phyloP scores from a whole-genome alignment of 148 eudicot species.

The Agrostemma githago region DNA sequence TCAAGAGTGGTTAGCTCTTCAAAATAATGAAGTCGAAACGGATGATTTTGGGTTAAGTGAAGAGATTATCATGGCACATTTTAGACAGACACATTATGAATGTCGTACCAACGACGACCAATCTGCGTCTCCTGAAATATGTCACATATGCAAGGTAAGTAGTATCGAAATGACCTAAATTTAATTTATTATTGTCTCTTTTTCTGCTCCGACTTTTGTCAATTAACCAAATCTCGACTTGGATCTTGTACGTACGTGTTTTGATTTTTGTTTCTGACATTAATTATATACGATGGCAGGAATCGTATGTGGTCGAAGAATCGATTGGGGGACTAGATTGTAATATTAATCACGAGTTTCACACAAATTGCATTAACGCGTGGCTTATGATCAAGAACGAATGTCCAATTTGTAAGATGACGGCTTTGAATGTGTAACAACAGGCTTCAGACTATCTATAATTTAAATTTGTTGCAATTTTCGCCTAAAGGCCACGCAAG shows the following conservation, averaged over 20 bases:
- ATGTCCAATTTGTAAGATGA: slow-evolving; percentile 8
- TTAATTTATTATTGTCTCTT: neutral
- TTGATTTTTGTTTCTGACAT: too few relatives aligned
- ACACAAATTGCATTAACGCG: neutral
- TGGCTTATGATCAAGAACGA: neutral
- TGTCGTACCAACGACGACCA: too few relatives aligned
- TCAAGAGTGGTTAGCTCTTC: too few relatives aligned
- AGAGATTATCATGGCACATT: neutral
- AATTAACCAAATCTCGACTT: neutral
- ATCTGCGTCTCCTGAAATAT: neutral
- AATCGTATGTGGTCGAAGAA: neutral
- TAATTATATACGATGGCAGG: neutral
- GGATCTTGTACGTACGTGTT: neutral
- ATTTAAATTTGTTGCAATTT: neutral
- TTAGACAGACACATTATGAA: neutral
- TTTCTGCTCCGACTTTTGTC: too few relatives aligned
- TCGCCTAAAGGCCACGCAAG: too few relatives aligned
- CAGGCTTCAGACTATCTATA: neutral
- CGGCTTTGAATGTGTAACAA: neutral
- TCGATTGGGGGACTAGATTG: slow-evolving; percentile 8
- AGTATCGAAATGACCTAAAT: neutral
- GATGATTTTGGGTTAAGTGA: too few relatives aligned
- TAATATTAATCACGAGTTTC: slow-evolving; percentile 5
- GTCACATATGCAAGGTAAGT: slow-evolving; percentile 14
- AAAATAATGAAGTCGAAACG: too few relatives aligned